phyloP scores from a whole-genome alignment of 139 green algal genomes.

The Chlorella sp. region DNA sequence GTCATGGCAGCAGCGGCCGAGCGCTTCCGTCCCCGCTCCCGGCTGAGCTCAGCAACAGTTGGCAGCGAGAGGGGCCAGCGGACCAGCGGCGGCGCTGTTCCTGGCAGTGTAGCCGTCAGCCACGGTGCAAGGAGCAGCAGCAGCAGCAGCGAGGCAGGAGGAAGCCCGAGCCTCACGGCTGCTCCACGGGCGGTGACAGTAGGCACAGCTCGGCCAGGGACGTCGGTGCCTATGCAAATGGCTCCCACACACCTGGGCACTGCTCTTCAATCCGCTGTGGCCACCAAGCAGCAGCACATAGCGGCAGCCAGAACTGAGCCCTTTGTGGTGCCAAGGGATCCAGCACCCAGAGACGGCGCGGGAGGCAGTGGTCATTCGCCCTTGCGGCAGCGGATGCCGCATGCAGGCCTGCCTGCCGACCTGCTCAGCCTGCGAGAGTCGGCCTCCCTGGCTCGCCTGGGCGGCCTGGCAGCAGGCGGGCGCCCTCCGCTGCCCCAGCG shows the following conservation, averaged over 20 bases:
- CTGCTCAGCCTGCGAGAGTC: slow-evolving; percentile 27
- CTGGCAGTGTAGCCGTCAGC: background rate
- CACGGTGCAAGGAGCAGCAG: background rate
- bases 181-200: background rate
- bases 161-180: background rate
- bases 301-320: no score
- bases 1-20: background rate
- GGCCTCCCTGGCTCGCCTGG: background rate
- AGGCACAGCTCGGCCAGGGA: background rate
- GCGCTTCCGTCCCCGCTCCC: background rate
- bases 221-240: no score
- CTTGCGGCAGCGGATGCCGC: background rate
- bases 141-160: background rate
- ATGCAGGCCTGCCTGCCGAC: slow-evolving; percentile 3
- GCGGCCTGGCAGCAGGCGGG: background rate
- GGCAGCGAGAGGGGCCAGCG: background rate
- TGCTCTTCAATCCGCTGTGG: background rate
- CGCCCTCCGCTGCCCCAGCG: background rate
- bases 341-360: no score
- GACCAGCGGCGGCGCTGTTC: background rate
- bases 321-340: no score
- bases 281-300: background rate
- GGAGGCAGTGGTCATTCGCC: background rate
- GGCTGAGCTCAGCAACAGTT: background rate
- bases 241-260: background rate